phyloP scores from a whole-genome alignment of 2,329 filamentous ascomycete species.

The Celoporthe dispersa region DNA sequence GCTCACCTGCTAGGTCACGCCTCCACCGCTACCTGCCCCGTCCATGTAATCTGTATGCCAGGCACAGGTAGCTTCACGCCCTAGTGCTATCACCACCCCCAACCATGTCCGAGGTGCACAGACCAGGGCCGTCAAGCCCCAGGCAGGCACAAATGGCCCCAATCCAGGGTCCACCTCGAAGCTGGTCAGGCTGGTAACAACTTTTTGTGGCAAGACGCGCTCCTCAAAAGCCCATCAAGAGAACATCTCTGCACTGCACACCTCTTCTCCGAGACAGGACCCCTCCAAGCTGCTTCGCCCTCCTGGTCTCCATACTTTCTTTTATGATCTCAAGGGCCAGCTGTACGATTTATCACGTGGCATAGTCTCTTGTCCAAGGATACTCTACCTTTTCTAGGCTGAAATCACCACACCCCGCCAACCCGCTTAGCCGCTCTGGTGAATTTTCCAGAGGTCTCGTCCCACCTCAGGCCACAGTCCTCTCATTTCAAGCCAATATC shows the following conservation, averaged over 20 bases:
- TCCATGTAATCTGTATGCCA: background rate
- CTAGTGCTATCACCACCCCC: constrained; percentile 13
- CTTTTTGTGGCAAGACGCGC: background rate
- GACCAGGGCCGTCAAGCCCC: constrained; percentile 15
- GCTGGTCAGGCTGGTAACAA: background rate
- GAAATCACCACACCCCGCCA: background rate
- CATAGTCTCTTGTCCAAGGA: background rate
- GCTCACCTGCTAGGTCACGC: constrained; percentile 19
- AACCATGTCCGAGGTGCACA: constrained; percentile 8
- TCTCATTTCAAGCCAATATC: constrained; percentile 2
- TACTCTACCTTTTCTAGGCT: background rate
- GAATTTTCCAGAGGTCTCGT: constrained; percentile 5
- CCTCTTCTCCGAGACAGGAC: background rate
- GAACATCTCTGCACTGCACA: background rate
- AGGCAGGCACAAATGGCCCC: constrained; percentile 15
- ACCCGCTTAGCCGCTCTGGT: background rate
- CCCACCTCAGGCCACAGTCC: constrained; percentile 25
- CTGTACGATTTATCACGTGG: background rate
- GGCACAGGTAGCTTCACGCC: constrained; percentile 2
- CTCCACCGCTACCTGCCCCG: constrained; percentile 13
- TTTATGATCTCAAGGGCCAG: background rate
- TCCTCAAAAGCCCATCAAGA: background rate
- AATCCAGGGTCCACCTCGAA: constrained; percentile 6
- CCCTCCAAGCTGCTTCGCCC: background rate
- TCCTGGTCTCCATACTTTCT: background rate